Base-by-base conservation (phyloP, 352 stramenopile species). In the Phytophthora agathidicida region DNA sequence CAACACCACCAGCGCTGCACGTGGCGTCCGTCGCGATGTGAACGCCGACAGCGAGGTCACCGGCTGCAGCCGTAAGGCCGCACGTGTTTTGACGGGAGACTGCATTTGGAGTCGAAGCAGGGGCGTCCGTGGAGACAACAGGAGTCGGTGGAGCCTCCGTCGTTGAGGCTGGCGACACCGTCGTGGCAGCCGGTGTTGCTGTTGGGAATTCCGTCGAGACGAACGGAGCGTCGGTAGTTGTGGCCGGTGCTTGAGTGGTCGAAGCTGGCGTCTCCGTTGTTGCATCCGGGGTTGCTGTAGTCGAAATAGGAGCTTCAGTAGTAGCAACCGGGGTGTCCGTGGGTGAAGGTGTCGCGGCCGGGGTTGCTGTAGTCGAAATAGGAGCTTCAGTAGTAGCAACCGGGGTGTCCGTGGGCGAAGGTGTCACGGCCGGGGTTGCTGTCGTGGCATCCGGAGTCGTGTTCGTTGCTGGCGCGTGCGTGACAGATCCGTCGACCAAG, bases 11-110 rank as follows among this genome's bases (percentile, higher is more conserved):
- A 5, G 9, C 30, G 27, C 23, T 64, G 37, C 70, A 80, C 6
- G 54, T 35, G 14, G 47, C 13, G 24, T 82, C 73, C 3, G 52
- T 65, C 13, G 65, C 16, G 22, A 79, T 61, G 20, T 59, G 30
- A 46, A 81, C 62, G 0, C 72, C 72, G 33, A 57, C 65, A 5
- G 42, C 54, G 7, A 58, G 39, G 22, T 81, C 72, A 10, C 67
- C 68, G 1, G 22, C 37, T 1, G 65, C 42, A 28, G 55, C 60
- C 0, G 27, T 14, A 8, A 60, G 49, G 11, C 44, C 45, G n/a
- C 60, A 68, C 11, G 13, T 49, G 13, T 47, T n/a, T 28, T 51
- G 39, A 2, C 16, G 23, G 31, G 31, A 10, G 6, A 36, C 14
- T 8, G 38, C 9, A 17, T 5, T 19, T 5, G 41, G 37, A 6